Percentiles rank a stretch among this genome's conserved stretches.
Evolutionary conservation across 176 grass and related monocot genomes (phyloP).

Genomic region (Carex scoparia): DNA sequence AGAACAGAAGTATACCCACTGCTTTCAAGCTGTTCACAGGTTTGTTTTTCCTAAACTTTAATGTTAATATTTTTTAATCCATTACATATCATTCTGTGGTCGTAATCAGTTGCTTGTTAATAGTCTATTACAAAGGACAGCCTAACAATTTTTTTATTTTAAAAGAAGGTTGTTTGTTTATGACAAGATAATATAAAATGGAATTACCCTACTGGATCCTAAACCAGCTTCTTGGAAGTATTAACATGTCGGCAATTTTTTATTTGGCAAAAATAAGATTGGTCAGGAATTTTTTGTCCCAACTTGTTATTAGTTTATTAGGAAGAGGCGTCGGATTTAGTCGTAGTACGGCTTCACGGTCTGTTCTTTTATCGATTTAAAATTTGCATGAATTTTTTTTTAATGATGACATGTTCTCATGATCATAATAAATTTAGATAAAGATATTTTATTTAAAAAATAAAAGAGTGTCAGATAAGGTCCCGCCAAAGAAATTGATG

Average conservation of each 20-base stretch:
- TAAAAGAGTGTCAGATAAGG: not conserved
- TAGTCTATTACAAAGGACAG: not conserved
- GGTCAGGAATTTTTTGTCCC: not conserved
- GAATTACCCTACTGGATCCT: not conserved
- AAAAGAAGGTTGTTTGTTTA: not conserved
- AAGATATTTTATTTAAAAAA: not conserved
- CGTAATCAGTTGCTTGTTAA: not conserved
- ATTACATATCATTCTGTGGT: constrained; percentile 1
- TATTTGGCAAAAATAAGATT: constrained; percentile 21
- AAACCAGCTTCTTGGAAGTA: not conserved
- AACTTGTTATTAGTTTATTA: not conserved
- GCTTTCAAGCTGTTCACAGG: constrained; percentile 94
- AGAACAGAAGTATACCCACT: constrained; percentile 56
- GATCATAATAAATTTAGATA: not conserved
- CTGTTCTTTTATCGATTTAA: not conserved
- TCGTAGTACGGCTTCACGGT: constrained; percentile 13
- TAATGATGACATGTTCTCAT: not conserved
- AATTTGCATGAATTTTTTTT: not conserved
- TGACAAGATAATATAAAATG: not conserved
- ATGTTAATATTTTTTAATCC: not conserved
- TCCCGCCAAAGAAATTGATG: not conserved
- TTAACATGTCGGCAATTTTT: not conserved
- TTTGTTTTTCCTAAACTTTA: constrained; percentile 11
- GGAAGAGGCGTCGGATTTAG: not conserved
- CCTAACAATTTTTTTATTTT: not conserved